Percentiles rank a stretch among this genome's conserved stretches.
These are phyloP conservation scores for Crassisporium funariophilum DNA, from an alignment of 768 basidiomycete species.

Conservation along the genomic window DNA sequence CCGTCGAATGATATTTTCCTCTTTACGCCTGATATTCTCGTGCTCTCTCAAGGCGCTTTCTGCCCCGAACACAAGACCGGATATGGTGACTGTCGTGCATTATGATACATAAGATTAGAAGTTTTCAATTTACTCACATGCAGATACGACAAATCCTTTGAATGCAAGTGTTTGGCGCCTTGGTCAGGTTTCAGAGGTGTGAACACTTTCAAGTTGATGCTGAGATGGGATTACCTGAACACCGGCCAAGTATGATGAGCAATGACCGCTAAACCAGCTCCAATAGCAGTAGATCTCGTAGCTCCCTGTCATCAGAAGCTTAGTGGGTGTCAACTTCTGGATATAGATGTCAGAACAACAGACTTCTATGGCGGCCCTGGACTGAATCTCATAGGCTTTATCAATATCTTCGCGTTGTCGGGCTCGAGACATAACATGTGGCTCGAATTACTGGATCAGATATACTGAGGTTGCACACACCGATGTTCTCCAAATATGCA, in stretches of 20 bases:
- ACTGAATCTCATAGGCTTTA: slow-evolving; percentile 59
- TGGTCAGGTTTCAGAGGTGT: slow-evolving; percentile 1
- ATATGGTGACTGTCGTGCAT: slow-evolving; percentile 47
- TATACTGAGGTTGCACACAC: too few species aligned
- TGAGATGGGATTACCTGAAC: slow-evolving; percentile 54
- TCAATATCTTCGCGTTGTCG: slow-evolving; percentile 57
- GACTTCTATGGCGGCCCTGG: slow-evolving; percentile 59
- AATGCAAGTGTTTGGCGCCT: slow-evolving; percentile 82
- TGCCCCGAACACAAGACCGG: slow-evolving; percentile 75
- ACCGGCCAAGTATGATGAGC: slow-evolving; percentile 72
- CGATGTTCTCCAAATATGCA: too few species aligned
- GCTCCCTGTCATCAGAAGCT: slow-evolving; percentile 46
- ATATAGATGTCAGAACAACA: slow-evolving; percentile 22
- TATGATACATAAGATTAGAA: slow-evolving; percentile 1
- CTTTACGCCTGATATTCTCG: slow-evolving; percentile 63
- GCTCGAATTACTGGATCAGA: too few species aligned
- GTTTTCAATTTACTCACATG: slow-evolving; percentile 49
- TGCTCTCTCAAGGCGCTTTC: slow-evolving; percentile 75
- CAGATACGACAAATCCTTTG: slow-evolving; percentile 77
- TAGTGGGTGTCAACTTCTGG: slow-evolving; percentile 10
- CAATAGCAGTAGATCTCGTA: slow-evolving; percentile 50
- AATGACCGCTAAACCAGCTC: slow-evolving; percentile 61
- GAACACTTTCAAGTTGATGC: neutral
- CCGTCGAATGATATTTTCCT: slow-evolving; percentile 70
- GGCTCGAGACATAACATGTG: slow-evolving; percentile 40